Base-by-base conservation (phyloP, 352 stramenopile genomes). In the Globisporangium echinulatum region DNA sequence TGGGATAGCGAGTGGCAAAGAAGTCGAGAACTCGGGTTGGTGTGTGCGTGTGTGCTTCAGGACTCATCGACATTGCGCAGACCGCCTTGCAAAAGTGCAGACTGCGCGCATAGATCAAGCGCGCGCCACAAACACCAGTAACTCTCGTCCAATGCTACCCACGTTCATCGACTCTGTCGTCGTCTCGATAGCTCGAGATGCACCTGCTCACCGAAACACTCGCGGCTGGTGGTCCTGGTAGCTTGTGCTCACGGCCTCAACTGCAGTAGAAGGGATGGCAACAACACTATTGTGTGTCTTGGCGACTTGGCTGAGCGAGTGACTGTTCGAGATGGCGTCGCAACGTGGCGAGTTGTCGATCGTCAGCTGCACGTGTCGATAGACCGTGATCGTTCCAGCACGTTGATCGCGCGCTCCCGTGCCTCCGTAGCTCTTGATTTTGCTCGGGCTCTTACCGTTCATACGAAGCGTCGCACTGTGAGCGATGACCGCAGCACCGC, bases 221-320 rank as follows among this genome's bases (percentile, higher is more conserved):
- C 68, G 63, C 47, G 65, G 68, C 46, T 77, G 68, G 59, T 72
- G 64, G 46, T 75, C 65, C 19, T 68, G 68, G 62, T 66, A 75
- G 50, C 40, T 56, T 49, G 53, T 43, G 39, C 39, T 43, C 39
- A 43, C 51, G 36, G 58, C 19, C 19, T 25, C 19, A 25, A 25
- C 19, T 25, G 19, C 19, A 25, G 19, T 2, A 25, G 19, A 25
- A 25, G 19, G 19, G 19, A 25, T 25, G 19, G 19, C 19, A 25
- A 2, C 49, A 37, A 67, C 33, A 5, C 40, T 51, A 59, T 58
- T 6, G 33, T 54, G 43, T 9, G 46, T 58, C 19, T 64, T 63
- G 13, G 49, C 54, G 14, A 11, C 66, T 40, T 48, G 2, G 51
- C 49, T 33, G 11, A 3, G 5, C 9, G 11, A 1, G 17, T 25